phyloP scores from a whole-genome alignment of 225 moss, liverwort and hornwort genomes.

The Asterella californica region DNA sequence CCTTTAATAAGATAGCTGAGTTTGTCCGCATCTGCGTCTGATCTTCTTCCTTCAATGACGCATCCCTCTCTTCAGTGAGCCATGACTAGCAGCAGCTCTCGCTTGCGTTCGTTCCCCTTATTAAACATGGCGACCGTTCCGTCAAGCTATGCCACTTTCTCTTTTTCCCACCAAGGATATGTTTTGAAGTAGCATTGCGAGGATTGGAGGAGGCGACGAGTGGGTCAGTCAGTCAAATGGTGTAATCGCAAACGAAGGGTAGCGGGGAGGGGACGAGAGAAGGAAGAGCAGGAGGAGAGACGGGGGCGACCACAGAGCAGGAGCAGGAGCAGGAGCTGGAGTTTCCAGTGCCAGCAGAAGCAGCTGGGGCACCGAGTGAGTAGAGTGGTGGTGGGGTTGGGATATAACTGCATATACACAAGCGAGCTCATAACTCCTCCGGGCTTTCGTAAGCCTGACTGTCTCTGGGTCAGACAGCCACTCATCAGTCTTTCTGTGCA shows the following conservation, averaged over 20 bases:
- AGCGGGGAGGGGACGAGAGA: background rate
- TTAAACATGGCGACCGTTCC: background rate
- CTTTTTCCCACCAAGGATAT: background rate
- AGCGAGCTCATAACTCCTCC: constrained; percentile 31
- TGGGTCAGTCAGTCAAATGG: background rate
- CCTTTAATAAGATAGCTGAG: constrained; percentile 11
- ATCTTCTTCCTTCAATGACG: constrained; percentile 7
- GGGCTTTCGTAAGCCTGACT: constrained; percentile 46
- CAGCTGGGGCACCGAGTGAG: background rate
- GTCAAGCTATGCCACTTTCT: background rate
- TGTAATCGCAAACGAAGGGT: background rate
- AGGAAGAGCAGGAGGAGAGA: background rate
- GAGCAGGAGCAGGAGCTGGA: background rate
- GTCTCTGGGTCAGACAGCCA: constrained; percentile 32
- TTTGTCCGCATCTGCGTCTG: constrained; percentile 13
- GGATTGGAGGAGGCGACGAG: background rate
- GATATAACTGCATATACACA: constrained; percentile 27
- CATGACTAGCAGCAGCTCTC: background rate
- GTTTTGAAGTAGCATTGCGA: background rate
- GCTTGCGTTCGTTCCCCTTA: background rate
- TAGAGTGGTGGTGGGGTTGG: constrained; percentile 37
- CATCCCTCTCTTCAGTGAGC: background rate
- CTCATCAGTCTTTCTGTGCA: constrained; percentile 19
- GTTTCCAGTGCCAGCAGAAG: background rate
- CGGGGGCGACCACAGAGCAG: too few relatives aligned